Base-by-base conservation (phyloP, 768 basidiomycete genomes). In the Crepidotus variabilis region DNA sequence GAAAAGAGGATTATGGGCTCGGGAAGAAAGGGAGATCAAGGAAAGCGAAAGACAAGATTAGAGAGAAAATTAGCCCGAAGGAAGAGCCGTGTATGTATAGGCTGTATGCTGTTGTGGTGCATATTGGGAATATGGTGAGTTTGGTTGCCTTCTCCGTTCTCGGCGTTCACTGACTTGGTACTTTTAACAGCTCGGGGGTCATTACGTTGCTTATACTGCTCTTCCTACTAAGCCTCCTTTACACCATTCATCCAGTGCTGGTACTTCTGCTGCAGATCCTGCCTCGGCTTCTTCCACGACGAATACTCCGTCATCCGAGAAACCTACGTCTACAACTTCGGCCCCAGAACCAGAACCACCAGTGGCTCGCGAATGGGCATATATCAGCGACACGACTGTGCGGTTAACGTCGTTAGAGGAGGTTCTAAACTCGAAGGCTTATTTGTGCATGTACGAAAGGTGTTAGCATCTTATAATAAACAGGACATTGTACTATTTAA, bases 371-470 rank as follows among this genome's bases (percentile, higher is more conserved):
- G 84, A 90, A 58, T 98, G 95, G 95, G 91, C 90, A 47, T 95
- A 89, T 68, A 87, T 96, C 70, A 94, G 92, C 63, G 95, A 98
- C 66, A 92, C 90, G 2, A 73, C 82, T 47, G 93, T 98, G n/a
- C 79, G 89, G 47, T 73, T 90, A 47, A 83, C 88, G 9, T 83
- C 86, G 45, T 69, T 96, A 49, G 92, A 94, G 46, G 95, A 97
- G 67, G 95, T 97, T 2, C 75, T 97, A 65, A 88, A 87, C 69
- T 86, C 87, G 57, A 95, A 90, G 69, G 94, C 94, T 34, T 98
- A 97, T 70, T 81, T 97, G 50, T 93, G 93, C 72, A 94, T 95
- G 86, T 93, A 92, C 67, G 90, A 93, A 74, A 80, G 88, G 53
- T 75, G 88, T 64, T 86, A 63, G 73, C 20, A 22, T 13, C 14